Conservation (phyloP, 73 alveolate species). For the Effrenium voratum region DNA sequence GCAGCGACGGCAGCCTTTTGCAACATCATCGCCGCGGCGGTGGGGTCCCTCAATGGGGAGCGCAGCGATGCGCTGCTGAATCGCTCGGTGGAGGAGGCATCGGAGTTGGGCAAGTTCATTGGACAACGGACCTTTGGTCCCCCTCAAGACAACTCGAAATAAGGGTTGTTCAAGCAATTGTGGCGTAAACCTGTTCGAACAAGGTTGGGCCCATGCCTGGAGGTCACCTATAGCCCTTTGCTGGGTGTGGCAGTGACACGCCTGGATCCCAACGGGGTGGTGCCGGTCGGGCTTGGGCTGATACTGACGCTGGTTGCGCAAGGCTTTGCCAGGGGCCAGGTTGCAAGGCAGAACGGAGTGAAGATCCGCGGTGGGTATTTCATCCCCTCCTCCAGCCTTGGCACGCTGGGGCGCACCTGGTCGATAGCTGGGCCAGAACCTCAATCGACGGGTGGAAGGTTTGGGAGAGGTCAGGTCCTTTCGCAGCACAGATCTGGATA, state of each 20-base stretch:
- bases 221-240: constrained; percentile 78
- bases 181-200: not conserved
- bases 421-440: constrained; percentile 28
- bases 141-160: not conserved
- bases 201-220: not conserved
- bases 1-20: constrained; percentile 66
- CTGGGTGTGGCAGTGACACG: constrained; percentile 89
- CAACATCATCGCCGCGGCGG: constrained; percentile 91
- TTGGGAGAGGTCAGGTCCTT: too few species aligned
- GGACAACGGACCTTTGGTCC: not conserved
- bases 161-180: not conserved
- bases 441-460: too few species aligned
- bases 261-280: constrained; percentile 74
- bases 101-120: not conserved
- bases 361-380: constrained; percentile 75
- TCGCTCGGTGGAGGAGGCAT: constrained; percentile 25
- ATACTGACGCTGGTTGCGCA: constrained; percentile 55
- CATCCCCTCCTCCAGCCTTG: constrained; percentile 71
- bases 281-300: constrained; percentile 71
- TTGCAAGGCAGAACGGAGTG: constrained; percentile 19
- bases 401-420: constrained; percentile 92
- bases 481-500: too few species aligned
- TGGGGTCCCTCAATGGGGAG: constrained; percentile 66
- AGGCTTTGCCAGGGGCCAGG: constrained; percentile 56
- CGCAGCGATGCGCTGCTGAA: constrained; percentile 59